These are phyloP conservation scores for Vitellaria paradoxa DNA, from an alignment of 179 eudicot species.

Conservation along the genomic window DNA sequence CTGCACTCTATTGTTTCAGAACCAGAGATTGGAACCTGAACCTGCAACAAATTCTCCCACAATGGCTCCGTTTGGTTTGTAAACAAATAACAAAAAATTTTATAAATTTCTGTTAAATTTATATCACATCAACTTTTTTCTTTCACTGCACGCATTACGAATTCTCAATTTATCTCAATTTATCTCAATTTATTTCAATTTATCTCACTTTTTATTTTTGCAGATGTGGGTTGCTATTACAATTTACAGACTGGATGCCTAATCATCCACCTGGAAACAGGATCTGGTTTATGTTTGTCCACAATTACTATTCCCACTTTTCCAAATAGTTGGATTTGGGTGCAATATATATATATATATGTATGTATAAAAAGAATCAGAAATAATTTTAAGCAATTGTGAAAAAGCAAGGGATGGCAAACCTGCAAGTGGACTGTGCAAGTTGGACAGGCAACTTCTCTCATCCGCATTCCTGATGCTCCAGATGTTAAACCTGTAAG, in stretches of 20 bases:
- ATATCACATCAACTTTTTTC: too few species aligned
- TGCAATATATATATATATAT: too few species aligned
- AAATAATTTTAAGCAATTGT: background rate
- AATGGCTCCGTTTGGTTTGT: too few species aligned
- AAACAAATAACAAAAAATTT: too few species aligned
- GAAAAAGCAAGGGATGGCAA: background rate
- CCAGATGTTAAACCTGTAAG: conserved; percentile 47
- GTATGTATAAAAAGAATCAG: background rate
- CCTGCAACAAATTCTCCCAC: conserved; percentile 39
- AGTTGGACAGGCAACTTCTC: conserved; percentile 93
- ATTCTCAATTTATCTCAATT: too few species aligned
- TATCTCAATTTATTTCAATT: too few species aligned
- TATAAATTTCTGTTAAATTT: too few species aligned
- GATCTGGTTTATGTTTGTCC: background rate
- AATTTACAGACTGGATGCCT: background rate
- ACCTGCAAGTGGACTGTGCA: conserved; percentile 98
- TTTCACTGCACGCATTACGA: too few species aligned
- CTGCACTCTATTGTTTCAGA: conserved; percentile 93
- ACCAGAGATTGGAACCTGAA: conserved; percentile 76
- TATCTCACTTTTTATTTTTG: too few species aligned
- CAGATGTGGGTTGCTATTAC: too few species aligned
- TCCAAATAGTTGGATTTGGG: background rate
- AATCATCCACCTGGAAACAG: background rate
- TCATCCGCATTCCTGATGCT: conserved; percentile 49
- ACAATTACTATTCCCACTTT: background rate